Evolutionary conservation across 352 stramenopile genomes (phyloP), one percentile per base, ranked within the genome.

Genomic region (Peronospora farinosa): DNA sequence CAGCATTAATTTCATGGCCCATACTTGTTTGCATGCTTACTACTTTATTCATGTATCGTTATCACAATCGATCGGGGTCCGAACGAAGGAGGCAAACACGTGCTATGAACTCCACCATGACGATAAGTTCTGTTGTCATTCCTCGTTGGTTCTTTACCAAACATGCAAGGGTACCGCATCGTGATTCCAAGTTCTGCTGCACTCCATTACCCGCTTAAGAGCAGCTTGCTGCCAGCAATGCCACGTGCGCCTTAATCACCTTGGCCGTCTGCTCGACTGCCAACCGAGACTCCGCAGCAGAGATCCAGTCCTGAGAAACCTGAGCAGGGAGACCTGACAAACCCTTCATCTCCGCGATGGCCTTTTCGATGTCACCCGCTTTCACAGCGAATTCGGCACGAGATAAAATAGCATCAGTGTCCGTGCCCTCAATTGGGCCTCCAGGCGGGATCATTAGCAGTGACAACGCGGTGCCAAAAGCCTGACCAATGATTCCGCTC

Each of bases 341-440:
- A 21, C 47, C 55, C 51, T 90, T 84, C 54, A 92, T 74, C 57
- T 92, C 81, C 16, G 40, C 43, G 32, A 92, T 63, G 0, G 81
- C 74, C 40, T 70, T 70, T 50, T 92, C 77, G 31, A 92, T 81
- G 43, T 92, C 78, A 30, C 81, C 81, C 6, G 72, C 76, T 54
- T 86, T 86, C n/a, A 92, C 57, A 28, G 81, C 81, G 35, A 87
- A 92, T 42, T 92, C 81, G 19, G 81, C 81, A 30, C 81, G 81
- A 32, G 81, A 92, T 39, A 89, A 74, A 10, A 92, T 58, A 3
- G 81, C 81, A 31, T 92, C 81, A 25, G 78, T 72, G 49, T 86
- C 78, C 8, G 51, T 63, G 28, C 81, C 81, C 50, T 90, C 73
- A 35, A 92, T 83, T 7, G 81, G 81, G 4, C 78, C 81, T 38